Conservation (phyloP, 2,329 filamentous ascomycete genomes). For the Colletotrichum chlorophyti region DNA sequence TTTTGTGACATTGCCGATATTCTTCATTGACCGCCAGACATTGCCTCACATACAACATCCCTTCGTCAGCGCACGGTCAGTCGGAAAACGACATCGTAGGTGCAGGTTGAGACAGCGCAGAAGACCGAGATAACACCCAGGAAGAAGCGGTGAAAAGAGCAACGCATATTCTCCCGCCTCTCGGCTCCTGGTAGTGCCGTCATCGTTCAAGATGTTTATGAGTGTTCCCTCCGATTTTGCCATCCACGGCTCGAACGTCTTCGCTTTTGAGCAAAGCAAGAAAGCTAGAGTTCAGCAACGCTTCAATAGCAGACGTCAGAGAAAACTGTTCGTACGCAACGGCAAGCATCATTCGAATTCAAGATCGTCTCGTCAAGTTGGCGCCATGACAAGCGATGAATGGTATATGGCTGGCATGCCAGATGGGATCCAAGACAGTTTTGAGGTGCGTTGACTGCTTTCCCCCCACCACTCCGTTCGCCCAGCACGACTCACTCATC, state of each 20-base stretch:
- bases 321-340: slow-evolving; percentile 19
- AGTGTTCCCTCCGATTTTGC: slow-evolving; percentile 18
- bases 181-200: neutral
- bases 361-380: slow-evolving; percentile 9
- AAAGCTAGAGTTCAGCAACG: slow-evolving; percentile 13
- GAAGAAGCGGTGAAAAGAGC: slow-evolving; percentile 17
- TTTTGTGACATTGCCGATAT: slow-evolving; percentile 8
- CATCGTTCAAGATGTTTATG: slow-evolving; percentile 26
- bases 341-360: slow-evolving; percentile 6
- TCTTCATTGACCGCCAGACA: slow-evolving; percentile 24
- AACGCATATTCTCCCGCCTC: neutral
- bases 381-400: slow-evolving; percentile 16
- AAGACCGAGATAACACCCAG: slow-evolving; percentile 2
- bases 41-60: neutral
- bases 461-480: neutral
- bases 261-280: slow-evolving; percentile 22
- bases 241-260: slow-evolving; percentile 24
- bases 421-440: slow-evolving; percentile 27
- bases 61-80: slow-evolving; percentile 9
- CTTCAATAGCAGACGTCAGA: slow-evolving; percentile 13
- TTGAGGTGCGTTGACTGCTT: slow-evolving; percentile 24
- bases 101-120: slow-evolving; percentile 16
- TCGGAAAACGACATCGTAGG: slow-evolving; percentile 27
- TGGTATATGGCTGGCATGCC: slow-evolving; percentile 1
- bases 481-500: neutral